Evolutionary conservation across 75 land plant genomes (phyloP), one percentile per base, ranked within the genome.

Genomic region (Pseudotsuga menziesii): DNA sequence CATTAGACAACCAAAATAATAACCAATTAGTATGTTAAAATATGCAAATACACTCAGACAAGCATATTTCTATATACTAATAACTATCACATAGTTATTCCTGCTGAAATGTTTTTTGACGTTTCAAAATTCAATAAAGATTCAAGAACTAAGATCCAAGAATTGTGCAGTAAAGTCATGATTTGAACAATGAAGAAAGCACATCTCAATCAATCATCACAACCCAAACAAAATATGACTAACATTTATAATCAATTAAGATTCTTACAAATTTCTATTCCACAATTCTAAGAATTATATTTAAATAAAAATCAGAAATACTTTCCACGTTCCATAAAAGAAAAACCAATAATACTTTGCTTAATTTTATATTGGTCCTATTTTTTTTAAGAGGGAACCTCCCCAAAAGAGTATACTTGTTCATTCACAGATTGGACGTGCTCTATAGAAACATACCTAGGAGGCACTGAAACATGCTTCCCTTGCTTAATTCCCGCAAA

Each of bases 401-500:
- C n/a, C n/a, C n/a, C n/a, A n/a, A n/a, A n/a, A n/a, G n/a, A n/a
- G n/a, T n/a, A n/a, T n/a, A n/a, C n/a, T n/a, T n/a, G n/a, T n/a
- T n/a, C n/a, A n/a, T n/a, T n/a, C n/a, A n/a, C n/a, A n/a, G n/a
- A n/a, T n/a, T n/a, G n/a, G n/a, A n/a, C n/a, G n/a, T n/a, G n/a
- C n/a, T n/a, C n/a, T n/a, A n/a, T n/a, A n/a, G n/a, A n/a, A 76
- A 58, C 36, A 14, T 77, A 61, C 20, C 67, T 80, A n/a, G 35
- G 56, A 52, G 80, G 56, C 23, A 29, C 35, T 15, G 62, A 57
- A 75, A 19, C 23, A 27, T 52, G 48, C 52, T 76, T 82, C 35
- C 74, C 82, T 80, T 74, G 85, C 36, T 81, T 77, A n/a, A n/a
- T n/a, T n/a, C 83, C 79, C 72, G 61, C 78, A 64, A 39, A 41